Conservation (phyloP, 2,329 filamentous ascomycete species). For the Hymenoscyphus infarciens region DNA sequence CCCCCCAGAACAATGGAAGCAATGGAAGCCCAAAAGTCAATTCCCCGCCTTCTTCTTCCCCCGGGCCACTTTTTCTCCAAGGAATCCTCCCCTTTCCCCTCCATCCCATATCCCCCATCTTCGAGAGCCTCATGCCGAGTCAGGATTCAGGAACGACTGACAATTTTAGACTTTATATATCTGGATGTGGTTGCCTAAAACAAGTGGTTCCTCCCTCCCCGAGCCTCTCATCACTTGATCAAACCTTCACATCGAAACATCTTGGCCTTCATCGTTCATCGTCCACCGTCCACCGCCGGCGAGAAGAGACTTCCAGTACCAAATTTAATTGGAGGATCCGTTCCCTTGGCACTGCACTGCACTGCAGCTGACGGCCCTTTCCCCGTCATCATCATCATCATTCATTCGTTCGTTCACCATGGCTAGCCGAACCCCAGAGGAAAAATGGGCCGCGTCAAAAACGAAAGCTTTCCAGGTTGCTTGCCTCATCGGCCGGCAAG, state of each 20-base stretch:
- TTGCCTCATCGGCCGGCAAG: not conserved
- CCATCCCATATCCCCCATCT: not conserved
- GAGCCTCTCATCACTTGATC: not conserved
- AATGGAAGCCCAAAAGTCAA: not conserved
- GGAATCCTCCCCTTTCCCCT: not conserved
- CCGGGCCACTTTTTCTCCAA: not conserved
- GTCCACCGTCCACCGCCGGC: not conserved
- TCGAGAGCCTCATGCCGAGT: not conserved
- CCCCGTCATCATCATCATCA: not conserved
- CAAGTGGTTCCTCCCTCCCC: not conserved
- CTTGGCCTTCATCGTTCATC: not conserved
- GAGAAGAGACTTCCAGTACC: not conserved
- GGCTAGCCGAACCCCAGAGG: not conserved
- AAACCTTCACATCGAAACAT: not conserved
- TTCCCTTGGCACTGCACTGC: not conserved
- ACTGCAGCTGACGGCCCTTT: not conserved
- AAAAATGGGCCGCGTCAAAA: not conserved
- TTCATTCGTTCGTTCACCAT: not conserved
- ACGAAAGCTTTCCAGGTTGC: too few species aligned
- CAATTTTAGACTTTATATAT: not conserved
- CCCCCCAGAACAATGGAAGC: not conserved
- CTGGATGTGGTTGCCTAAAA: not conserved
- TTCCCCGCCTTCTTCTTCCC: not conserved
- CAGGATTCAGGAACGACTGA: not conserved
- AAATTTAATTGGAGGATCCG: not conserved